Percentiles rank a stretch among this genome's conserved stretches.
Evolutionary conservation across 768 basidiomycete genomes (phyloP).

Genomic region (Kwoniella mangroviensis): DNA sequence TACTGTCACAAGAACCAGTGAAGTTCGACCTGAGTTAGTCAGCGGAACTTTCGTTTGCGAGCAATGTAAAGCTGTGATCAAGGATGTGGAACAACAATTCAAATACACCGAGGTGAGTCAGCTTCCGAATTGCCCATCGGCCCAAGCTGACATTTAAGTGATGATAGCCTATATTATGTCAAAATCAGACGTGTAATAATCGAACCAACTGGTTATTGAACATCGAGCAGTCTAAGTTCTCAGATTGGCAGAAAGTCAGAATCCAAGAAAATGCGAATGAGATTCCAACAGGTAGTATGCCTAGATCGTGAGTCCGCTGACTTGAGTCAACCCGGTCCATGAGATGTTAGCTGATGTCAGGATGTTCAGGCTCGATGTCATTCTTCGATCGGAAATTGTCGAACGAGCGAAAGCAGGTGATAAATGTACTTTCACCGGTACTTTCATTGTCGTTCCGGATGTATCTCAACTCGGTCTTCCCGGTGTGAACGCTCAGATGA

Average conservation of each 20-base stretch:
- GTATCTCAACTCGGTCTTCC: slow-evolving; percentile 94
- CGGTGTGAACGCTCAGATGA: slow-evolving; percentile 90
- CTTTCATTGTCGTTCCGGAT: slow-evolving; percentile 98
- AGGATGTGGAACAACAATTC: slow-evolving; percentile 98
- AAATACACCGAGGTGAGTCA: slow-evolving; percentile 89
- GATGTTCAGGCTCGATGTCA: slow-evolving; percentile 79
- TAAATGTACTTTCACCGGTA: slow-evolving; percentile 96
- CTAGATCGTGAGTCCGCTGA: slow-evolving; percentile 63
- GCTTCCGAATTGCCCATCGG: background rate
- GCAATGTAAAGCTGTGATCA: slow-evolving; percentile 79
- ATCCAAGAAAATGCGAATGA: slow-evolving; percentile 99
- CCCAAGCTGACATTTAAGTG: background rate
- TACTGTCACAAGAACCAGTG: slow-evolving; percentile 95
- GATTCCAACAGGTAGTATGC: slow-evolving; percentile 98
- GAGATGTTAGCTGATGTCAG: background rate
- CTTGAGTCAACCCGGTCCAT: background rate
- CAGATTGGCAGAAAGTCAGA: slow-evolving; percentile 98
- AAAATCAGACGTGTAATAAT: slow-evolving; percentile 92
- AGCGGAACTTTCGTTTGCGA: slow-evolving; percentile 93
- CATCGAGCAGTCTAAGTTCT: slow-evolving; percentile 94
- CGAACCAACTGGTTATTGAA: slow-evolving; percentile 88
- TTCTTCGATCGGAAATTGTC: slow-evolving; percentile 91
- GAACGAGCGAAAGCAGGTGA: slow-evolving; percentile 99
- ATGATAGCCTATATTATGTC: slow-evolving; percentile 82
- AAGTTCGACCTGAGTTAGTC: slow-evolving; percentile 92